A percentile compares a stretch with the other conserved stretches of the same genome.
These are phyloP conservation scores for Cutaneotrichosporon sp. DNA, from an alignment of 1,284 basidiomycete species.

Conservation along the genomic window DNA sequence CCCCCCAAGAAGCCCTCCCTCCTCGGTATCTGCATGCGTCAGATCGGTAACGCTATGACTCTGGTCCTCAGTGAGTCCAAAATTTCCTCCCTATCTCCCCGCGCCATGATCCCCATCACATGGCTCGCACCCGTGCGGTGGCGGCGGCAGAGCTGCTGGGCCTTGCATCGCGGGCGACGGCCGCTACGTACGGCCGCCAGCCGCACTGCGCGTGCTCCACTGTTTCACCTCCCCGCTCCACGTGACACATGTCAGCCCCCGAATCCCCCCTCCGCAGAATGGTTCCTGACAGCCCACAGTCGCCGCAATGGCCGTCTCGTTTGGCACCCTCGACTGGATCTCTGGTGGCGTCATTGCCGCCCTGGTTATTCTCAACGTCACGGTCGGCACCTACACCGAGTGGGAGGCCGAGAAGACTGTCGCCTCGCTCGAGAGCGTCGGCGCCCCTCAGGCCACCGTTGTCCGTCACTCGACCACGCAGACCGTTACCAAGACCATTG, in stretches of 20 bases:
- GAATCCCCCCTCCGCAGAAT: not conserved
- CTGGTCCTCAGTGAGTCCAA: conserved; percentile 48
- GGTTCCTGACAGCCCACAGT: conserved; percentile 45
- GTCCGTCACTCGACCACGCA: conserved; percentile 52
- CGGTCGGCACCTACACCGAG: conserved; percentile 53
- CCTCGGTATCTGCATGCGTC: conserved; percentile 41
- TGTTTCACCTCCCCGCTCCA: not conserved
- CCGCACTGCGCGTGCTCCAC: too few species aligned
- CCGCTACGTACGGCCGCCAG: too few species aligned
- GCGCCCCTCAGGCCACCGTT: conserved; percentile 64
- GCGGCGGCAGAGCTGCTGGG: not conserved
- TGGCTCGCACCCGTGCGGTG: not conserved
- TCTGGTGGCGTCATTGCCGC: conserved; percentile 67
- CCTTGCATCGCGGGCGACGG: too few species aligned
- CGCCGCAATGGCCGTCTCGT: conserved; percentile 64
- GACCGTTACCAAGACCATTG: conserved; percentile 55
- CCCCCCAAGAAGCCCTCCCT: conserved; percentile 48
- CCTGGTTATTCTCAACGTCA: conserved; percentile 62
- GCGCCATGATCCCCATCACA: not conserved
- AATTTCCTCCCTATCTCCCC: not conserved
- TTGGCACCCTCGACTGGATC: conserved; percentile 66
- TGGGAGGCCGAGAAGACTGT: conserved; percentile 58
- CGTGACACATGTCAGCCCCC: not conserved
- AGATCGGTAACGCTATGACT: conserved; percentile 54
- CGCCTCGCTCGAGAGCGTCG: conserved; percentile 54